A percentile compares a stretch with the other conserved stretches of the same genome.
These are phyloP conservation scores for Picea engelmannii DNA, from an alignment of 83 land plant genomes.

Conservation along the genomic window DNA sequence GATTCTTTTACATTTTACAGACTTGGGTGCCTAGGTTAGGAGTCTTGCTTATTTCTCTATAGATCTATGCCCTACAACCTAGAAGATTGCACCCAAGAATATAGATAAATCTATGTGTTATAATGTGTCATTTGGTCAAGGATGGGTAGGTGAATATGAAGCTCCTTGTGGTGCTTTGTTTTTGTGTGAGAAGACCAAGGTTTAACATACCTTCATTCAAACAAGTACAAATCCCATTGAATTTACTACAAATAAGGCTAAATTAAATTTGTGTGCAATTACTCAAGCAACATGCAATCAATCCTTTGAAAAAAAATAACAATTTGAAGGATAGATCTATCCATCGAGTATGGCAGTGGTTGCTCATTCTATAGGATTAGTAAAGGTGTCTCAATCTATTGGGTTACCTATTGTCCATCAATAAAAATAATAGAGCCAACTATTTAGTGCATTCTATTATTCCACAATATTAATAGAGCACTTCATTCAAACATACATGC, in stretches of 20 bases:
- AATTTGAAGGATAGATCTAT: not conserved
- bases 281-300: slow-evolving; percentile 18
- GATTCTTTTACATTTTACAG: slow-evolving; percentile 27
- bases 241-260: not conserved
- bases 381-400: slow-evolving; percentile 15
- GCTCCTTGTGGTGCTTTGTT: slow-evolving; percentile 38
- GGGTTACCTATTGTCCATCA: not conserved
- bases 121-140: no score
- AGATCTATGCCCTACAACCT: no score
- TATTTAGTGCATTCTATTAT: no score
- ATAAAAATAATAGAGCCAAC: no score
- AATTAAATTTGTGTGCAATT: slow-evolving; percentile 1
- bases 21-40: slow-evolving; percentile 70
- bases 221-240: not conserved
- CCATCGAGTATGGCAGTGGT: not conserved
- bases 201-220: slow-evolving; percentile 1
- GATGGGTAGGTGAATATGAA: no score
- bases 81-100: no score
- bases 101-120: no score
- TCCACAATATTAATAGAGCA: no score
- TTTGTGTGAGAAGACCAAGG: slow-evolving; percentile 18
- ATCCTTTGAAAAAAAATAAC: not conserved
- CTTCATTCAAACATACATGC: no score
- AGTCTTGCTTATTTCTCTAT: slow-evolving; percentile 51
- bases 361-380: not conserved